phyloP scores from a whole-genome alignment of 83 land plant species.

The Diphasiastrum complanatum region DNA sequence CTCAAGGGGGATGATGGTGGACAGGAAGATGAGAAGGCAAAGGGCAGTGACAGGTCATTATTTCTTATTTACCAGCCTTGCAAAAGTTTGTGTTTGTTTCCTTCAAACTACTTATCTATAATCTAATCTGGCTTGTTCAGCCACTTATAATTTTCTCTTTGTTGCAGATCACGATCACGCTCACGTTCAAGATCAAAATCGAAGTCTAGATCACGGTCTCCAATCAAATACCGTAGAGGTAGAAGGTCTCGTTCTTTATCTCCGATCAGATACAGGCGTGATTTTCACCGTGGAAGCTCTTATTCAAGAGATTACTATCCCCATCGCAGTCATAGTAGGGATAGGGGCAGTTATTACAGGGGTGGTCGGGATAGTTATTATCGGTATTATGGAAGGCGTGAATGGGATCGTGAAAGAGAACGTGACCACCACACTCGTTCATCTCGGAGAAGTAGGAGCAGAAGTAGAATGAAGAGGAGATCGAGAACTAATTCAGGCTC shows the following conservation, averaged over 20 bases:
- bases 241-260: conserved; percentile 60
- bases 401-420: conserved; percentile 14
- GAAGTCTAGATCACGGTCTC: conserved; percentile 36
- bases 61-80: not conserved
- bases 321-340: conserved; percentile 17
- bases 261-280: conserved; percentile 51
- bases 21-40: conserved; percentile 39
- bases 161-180: conserved; percentile 42
- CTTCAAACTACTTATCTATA: not conserved
- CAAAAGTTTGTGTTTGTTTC: not conserved
- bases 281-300: conserved; percentile 58
- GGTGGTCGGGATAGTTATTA: conserved; percentile 26
- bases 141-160: not conserved
- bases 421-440: conserved; percentile 20
- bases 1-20: conserved; percentile 59
- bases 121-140: not conserved
- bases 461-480: conserved; percentile 17
- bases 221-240: conserved; percentile 27
- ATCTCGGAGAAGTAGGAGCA: conserved; percentile 19
- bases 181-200: conserved; percentile 20
- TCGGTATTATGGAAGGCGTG: conserved; percentile 20
- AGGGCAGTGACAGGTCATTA: conserved; percentile 37
- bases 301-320: conserved; percentile 21
- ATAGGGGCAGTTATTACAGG: conserved; percentile 23
- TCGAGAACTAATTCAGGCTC: conserved; percentile 39